A percentile compares a stretch with the other conserved stretches of the same genome.
phyloP scores from a whole-genome alignment of 306 rosid genomes.

The Prunus padus region DNA sequence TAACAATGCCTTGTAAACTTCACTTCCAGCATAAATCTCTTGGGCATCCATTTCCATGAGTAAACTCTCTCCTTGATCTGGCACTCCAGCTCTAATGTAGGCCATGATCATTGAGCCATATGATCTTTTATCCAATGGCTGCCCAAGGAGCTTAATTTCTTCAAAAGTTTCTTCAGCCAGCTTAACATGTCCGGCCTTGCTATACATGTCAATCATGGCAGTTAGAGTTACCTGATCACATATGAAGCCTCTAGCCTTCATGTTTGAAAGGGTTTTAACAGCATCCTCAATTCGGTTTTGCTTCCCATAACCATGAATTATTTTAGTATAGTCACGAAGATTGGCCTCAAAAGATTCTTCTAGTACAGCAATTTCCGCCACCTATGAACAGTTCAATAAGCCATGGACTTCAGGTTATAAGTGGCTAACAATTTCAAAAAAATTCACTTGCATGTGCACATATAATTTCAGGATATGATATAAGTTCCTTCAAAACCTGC shows the following conservation, averaged over 20 bases:
- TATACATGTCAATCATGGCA: conserved; percentile 72
- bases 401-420: conserved; percentile 7
- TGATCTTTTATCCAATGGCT: conserved; percentile 71
- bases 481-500: neutral
- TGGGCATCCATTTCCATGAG: conserved; percentile 70
- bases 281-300: conserved; percentile 61
- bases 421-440: neutral
- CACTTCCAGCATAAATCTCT: conserved; percentile 72
- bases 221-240: conserved; percentile 82
- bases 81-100: conserved; percentile 77
- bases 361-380: conserved; percentile 66
- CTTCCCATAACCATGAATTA: conserved; percentile 69
- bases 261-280: conserved; percentile 48
- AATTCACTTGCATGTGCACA: neutral
- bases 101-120: conserved; percentile 90
- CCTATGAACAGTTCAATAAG: conserved; percentile 44
- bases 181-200: conserved; percentile 72
- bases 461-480: neutral
- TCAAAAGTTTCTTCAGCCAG: conserved; percentile 68
- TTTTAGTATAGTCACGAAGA: conserved; percentile 75
- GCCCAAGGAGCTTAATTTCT: conserved; percentile 72
- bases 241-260: conserved; percentile 64
- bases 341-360: conserved; percentile 75
- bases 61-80: conserved; percentile 60
- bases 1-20: conserved; percentile 85